A percentile compares a stretch with the other conserved stretches of the same genome.
Conservation (phyloP, 805 yeast species). For the Wickerhamiella sorbophila region DNA sequence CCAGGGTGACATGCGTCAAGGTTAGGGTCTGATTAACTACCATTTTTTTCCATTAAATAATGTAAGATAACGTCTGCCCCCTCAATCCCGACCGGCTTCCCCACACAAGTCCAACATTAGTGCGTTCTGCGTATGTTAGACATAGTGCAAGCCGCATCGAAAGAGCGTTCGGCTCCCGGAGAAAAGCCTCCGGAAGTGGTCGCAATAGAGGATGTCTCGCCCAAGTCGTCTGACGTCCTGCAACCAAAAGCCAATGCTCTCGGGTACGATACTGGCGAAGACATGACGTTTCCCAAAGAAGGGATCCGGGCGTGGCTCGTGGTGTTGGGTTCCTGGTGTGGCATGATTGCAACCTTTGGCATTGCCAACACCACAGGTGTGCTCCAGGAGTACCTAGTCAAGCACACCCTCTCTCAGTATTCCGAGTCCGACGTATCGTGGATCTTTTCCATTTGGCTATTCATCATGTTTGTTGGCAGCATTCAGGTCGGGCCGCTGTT, state of each 20-base stretch:
- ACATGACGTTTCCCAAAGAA: constrained; percentile 31
- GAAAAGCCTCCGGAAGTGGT: not conserved
- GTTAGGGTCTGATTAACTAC: no score
- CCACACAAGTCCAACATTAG: no score
- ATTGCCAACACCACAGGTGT: constrained; percentile 53
- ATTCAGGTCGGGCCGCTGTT: constrained; percentile 38
- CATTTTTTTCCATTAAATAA: no score
- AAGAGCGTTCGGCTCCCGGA: no score
- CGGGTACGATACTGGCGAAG: not conserved
- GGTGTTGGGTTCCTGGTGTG: constrained; percentile 42
- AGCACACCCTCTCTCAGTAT: constrained; percentile 34
- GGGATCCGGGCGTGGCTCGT: constrained; percentile 43
- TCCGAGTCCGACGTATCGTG: constrained; percentile 44
- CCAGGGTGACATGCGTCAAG: no score
- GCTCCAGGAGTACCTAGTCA: constrained; percentile 46
- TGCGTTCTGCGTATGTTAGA: no score
- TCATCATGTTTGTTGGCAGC: constrained; percentile 31
- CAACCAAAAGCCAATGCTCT: not conserved
- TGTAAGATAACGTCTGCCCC: no score
- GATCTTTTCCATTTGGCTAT: constrained; percentile 39
- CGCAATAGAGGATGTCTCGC: not conserved
- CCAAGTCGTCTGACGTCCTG: not conserved
- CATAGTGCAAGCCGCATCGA: no score
- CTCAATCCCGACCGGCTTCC: no score
- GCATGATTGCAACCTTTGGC: constrained; percentile 47